A percentile compares a stretch with the other conserved stretches of the same genome.
These are phyloP conservation scores for Spergularia marina DNA, from an alignment of 148 eudicot genomes.

Conservation along the genomic window DNA sequence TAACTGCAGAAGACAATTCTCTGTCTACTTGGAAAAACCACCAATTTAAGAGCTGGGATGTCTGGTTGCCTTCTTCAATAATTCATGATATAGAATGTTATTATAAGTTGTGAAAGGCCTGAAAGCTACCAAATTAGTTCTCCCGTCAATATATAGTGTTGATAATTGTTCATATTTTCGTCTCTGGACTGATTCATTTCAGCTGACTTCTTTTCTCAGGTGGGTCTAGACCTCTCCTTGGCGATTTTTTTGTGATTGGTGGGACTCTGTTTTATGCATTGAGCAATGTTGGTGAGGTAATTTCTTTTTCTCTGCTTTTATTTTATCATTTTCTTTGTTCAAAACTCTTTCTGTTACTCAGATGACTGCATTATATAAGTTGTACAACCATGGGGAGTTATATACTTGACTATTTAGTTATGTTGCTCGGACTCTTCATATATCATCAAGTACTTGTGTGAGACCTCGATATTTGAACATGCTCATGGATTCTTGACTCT, in stretches of 20 bases:
- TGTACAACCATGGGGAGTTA: not conserved
- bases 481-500: not conserved
- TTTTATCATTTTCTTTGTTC: not conserved
- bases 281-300: constrained; percentile 90
- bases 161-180: not conserved
- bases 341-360: not conserved
- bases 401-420: too few relatives aligned
- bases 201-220: constrained; percentile 37
- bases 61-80: not conserved
- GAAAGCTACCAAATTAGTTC: not conserved
- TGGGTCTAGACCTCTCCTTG: constrained; percentile 81
- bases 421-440: too few relatives aligned
- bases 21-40: not conserved
- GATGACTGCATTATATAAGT: not conserved
- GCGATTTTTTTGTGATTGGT: constrained; percentile 67
- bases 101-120: not conserved
- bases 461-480: not conserved
- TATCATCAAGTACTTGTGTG: not conserved
- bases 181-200: not conserved
- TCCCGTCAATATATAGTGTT: not conserved
- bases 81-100: not conserved
- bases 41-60: not conserved
- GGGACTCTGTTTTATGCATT: constrained; percentile 70
- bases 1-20: too few relatives aligned
- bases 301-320: constrained; percentile 9